Percentiles rank a stretch among this genome's conserved stretches.
These are phyloP conservation scores for Alternaria brassicae DNA, from an alignment of 2,329 filamentous ascomycete genomes.

Conservation along the genomic window DNA sequence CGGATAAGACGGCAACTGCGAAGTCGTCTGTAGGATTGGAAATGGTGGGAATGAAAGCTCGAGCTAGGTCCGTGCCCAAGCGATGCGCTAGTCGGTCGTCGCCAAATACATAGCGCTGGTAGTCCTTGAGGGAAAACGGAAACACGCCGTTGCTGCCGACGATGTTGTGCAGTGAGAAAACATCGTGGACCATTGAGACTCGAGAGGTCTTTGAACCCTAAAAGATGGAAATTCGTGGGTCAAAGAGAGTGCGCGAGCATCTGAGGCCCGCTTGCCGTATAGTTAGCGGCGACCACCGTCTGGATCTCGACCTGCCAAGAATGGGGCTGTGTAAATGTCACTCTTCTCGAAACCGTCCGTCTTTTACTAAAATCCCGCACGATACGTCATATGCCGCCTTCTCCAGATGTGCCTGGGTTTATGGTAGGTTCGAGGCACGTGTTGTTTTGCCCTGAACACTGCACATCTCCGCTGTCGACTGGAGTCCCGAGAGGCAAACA, in stretches of 20 bases:
- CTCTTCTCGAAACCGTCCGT: slow-evolving; percentile 3
- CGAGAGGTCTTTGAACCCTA: neutral
- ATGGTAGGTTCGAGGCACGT: slow-evolving; percentile 1
- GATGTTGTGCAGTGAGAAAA: slow-evolving; percentile 30
- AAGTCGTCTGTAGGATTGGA: slow-evolving; percentile 23
- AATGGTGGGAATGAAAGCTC: slow-evolving; percentile 30
- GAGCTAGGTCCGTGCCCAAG: slow-evolving; percentile 37
- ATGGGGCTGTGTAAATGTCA: slow-evolving; percentile 26
- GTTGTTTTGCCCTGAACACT: neutral
- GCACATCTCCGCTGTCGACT: neutral
- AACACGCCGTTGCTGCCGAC: slow-evolving; percentile 21
- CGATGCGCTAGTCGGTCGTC: slow-evolving; percentile 34
- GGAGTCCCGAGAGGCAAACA: neutral
- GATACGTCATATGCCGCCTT: slow-evolving; percentile 11
- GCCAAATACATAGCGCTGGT: slow-evolving; percentile 37
- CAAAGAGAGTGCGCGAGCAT: slow-evolving; percentile 15
- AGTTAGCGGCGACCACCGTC: slow-evolving; percentile 21
- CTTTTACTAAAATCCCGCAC: slow-evolving; percentile 19
- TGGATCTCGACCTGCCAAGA: slow-evolving; percentile 17
- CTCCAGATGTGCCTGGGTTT: neutral
- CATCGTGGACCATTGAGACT: slow-evolving; percentile 31
- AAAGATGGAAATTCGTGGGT: slow-evolving; percentile 3
- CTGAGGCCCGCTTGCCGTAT: slow-evolving; percentile 20
- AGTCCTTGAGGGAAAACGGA: slow-evolving; percentile 31
- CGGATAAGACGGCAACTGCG: slow-evolving; percentile 36